Evolutionary conservation across 73 alveolate species (phyloP), one percentile per base, ranked within the genome.

Genomic region (Paramecium tetraurelia): DNA sequence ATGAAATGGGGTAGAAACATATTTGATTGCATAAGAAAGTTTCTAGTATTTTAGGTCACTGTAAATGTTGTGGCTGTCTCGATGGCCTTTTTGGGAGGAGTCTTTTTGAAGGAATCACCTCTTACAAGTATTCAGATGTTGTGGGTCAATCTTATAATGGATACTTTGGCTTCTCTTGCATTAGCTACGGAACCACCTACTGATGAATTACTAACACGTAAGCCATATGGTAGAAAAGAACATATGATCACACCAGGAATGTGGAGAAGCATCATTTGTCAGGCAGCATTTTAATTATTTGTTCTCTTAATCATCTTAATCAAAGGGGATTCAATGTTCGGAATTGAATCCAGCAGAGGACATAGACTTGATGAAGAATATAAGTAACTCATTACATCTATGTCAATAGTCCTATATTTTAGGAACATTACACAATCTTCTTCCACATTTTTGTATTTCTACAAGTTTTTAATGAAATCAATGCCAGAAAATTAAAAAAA

Each of bases 121-220:
- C 92, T 96, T 70, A 95, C 96, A 85, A 97, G 98, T 53, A 92
- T 95, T 76, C 95, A 96, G 89, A 92, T 97, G 98, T 95, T 97
- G 70, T 97, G 99, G 99, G 98, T 96, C 44, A 97, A 97, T 75
- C 71, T 97, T n/a, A 97, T 97, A 38, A 96, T 97, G 99, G 99
- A 96, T 86, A 95, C 97, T 20, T 95, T 96, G 63, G 99, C 98
- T 11, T 93, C 99, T 29, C 85, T 96, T 20, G 99, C 99, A 50
- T 85, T 96, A 21, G 98, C 98, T 27, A 96, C 98, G 44, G 99
- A 96, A 96, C 97, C 97, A 38, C 98, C 98, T 4, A 85, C 85
- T 95, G 95, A 96, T 46, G 93, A 92, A 53, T 95, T 96, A 69
- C 84, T 96, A 68, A 93, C 89, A 38, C 94, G 98, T 92, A 93